Percentiles rank a stretch among this genome's conserved stretches.
Conservation (phyloP, 2,329 filamentous ascomycete species). For the Sclerotinia minor region DNA sequence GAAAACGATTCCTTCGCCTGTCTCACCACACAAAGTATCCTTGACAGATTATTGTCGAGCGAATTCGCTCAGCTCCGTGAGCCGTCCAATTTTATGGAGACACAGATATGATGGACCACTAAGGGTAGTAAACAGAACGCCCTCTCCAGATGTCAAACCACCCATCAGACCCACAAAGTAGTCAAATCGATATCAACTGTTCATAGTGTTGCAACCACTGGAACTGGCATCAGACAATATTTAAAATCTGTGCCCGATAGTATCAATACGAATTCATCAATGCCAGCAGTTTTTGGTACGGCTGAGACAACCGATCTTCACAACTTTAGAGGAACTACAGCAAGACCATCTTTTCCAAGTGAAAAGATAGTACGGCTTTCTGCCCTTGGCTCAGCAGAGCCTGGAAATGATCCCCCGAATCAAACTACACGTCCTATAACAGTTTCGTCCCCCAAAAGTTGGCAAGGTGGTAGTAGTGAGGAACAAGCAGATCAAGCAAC, state of each 20-base stretch:
- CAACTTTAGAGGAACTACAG: neutral
- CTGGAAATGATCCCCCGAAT: neutral
- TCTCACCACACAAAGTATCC: neutral
- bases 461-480: neutral
- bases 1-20: neutral
- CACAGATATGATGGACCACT: neutral
- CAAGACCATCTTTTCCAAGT: neutral
- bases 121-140: slow-evolving; percentile 16
- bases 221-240: slow-evolving; percentile 12
- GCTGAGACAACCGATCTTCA: slow-evolving; percentile 21
- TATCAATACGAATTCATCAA: neutral
- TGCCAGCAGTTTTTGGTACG: slow-evolving; percentile 9
- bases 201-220: slow-evolving; percentile 15
- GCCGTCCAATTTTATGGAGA: neutral
- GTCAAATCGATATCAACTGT: slow-evolving; percentile 20
- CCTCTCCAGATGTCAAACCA: slow-evolving; percentile 14
- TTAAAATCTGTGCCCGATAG: slow-evolving; percentile 18
- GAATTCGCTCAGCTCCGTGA: slow-evolving; percentile 5
- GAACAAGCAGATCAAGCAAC: neutral
- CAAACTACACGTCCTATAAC: neutral
- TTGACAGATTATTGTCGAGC: neutral
- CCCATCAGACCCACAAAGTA: slow-evolving; percentile 9
- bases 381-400: neutral
- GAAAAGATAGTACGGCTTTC: neutral
- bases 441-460: neutral